phyloP scores from a whole-genome alignment of 805 yeast species.

The Pichia cabralensis region DNA sequence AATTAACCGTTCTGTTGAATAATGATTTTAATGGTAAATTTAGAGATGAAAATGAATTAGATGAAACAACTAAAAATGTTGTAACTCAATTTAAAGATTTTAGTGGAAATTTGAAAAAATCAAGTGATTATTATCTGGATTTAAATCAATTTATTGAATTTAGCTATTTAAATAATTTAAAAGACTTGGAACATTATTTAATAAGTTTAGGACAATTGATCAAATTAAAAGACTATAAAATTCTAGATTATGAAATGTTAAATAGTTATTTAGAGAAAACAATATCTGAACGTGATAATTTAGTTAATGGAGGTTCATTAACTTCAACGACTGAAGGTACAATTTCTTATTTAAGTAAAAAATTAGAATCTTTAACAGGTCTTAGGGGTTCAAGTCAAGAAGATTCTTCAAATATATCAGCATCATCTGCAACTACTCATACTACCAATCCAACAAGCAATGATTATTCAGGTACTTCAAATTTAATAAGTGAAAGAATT shows the following conservation, averaged over 20 bases:
- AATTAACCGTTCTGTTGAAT: slow-evolving; percentile 37
- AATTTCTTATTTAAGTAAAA: slow-evolving; percentile 30
- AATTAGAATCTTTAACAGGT: slow-evolving; percentile 38
- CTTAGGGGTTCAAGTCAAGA: slow-evolving; percentile 28
- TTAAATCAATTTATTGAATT: slow-evolving; percentile 51
- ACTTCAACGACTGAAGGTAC: slow-evolving; percentile 28
- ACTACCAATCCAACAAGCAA: slow-evolving; percentile 34
- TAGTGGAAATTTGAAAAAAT: slow-evolving; percentile 30
- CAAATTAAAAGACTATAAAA: slow-evolving; percentile 82
- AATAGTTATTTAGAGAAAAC: slow-evolving; percentile 71
- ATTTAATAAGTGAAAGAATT: slow-evolving; percentile 32
- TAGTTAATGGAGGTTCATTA: slow-evolving; percentile 27
- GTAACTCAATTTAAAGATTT: slow-evolving; percentile 26
- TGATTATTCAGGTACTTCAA: slow-evolving; percentile 26
- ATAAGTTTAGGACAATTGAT: slow-evolving; percentile 55
- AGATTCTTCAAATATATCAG: no score
- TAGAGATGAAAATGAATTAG: slow-evolving; percentile 14
- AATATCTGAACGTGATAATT: slow-evolving; percentile 42
- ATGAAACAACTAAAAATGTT: slow-evolving; percentile 16
- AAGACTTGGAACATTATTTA: slow-evolving; percentile 80
- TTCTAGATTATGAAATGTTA: slow-evolving; percentile 80
- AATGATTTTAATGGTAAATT: slow-evolving; percentile 26
- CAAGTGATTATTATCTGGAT: slow-evolving; percentile 19
- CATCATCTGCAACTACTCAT: slow-evolving; percentile 16
- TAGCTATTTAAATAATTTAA: slow-evolving; percentile 70